Evolutionary conservation across 768 basidiomycete genomes (phyloP).

Genomic region (Termitomyces bulborhizus): DNA sequence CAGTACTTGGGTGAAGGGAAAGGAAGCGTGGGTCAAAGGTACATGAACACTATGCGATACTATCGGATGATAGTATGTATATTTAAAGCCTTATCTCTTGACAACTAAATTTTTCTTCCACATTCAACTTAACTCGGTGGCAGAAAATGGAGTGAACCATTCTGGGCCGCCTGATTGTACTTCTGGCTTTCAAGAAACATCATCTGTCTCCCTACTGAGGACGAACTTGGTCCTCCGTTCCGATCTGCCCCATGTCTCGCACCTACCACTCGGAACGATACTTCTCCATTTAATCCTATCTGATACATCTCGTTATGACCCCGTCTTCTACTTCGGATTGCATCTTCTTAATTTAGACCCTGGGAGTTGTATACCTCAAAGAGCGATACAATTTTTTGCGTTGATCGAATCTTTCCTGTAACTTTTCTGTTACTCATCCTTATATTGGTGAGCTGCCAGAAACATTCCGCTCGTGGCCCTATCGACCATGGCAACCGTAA

Average conservation of each 20-base stretch:
- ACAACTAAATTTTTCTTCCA: not conserved
- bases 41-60: not conserved
- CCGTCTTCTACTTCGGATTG: not conserved
- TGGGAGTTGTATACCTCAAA: not conserved
- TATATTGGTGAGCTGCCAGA: not conserved
- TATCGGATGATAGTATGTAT: not conserved
- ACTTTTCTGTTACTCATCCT: not conserved
- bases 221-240: not conserved
- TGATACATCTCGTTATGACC: not conserved
- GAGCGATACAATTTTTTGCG: not conserved
- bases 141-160: not conserved
- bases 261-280: not conserved
- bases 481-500: conserved; percentile 7
- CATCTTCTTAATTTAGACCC: not conserved
- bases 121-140: not conserved
- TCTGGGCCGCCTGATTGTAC: not conserved
- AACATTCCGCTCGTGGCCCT: no score
- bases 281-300: not conserved
- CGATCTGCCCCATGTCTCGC: not conserved
- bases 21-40: conserved; percentile 55
- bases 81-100: not conserved
- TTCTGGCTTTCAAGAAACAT: not conserved
- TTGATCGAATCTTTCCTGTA: no score
- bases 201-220: not conserved
- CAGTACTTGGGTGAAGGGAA: conserved; percentile 74